Evolutionary conservation across 2,329 filamentous ascomycete species (phyloP).

Genomic region (Trichoderma breve): DNA sequence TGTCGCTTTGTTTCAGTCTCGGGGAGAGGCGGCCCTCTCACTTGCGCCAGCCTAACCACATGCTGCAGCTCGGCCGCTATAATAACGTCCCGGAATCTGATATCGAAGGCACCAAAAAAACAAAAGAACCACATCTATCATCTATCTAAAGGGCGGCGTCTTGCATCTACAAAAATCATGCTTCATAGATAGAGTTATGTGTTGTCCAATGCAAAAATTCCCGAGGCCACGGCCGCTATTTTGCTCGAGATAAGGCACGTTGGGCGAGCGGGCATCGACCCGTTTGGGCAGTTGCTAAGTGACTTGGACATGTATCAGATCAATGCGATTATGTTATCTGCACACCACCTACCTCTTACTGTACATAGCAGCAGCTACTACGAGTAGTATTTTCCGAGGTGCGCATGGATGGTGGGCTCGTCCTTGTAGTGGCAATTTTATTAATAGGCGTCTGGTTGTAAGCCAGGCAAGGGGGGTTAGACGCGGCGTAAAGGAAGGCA

Average conservation of each 20-base stretch:
- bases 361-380: not conserved
- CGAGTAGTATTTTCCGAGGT: not conserved
- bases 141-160: not conserved
- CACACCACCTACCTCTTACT: not conserved
- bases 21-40: not conserved
- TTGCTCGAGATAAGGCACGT: slow-evolving; percentile 11
- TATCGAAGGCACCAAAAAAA: not conserved
- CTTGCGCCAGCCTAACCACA: not conserved
- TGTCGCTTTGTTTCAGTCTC: not conserved
- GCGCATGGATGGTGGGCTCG: not conserved
- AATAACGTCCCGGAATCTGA: not conserved
- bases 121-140: not conserved
- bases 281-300: slow-evolving; percentile 17
- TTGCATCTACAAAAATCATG: not conserved
- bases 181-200: slow-evolving; percentile 15
- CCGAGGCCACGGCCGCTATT: not conserved
- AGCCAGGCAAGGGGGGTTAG: not conserved
- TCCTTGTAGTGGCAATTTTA: not conserved
- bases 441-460: not conserved
- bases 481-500: not conserved
- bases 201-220: slow-evolving; percentile 1
- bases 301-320: not conserved
- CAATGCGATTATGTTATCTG: slow-evolving; percentile 4
- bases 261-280: slow-evolving; percentile 1
- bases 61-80: slow-evolving; percentile 1